Conservation (phyloP, 345 rosid species). For the Salix purpurea region DNA sequence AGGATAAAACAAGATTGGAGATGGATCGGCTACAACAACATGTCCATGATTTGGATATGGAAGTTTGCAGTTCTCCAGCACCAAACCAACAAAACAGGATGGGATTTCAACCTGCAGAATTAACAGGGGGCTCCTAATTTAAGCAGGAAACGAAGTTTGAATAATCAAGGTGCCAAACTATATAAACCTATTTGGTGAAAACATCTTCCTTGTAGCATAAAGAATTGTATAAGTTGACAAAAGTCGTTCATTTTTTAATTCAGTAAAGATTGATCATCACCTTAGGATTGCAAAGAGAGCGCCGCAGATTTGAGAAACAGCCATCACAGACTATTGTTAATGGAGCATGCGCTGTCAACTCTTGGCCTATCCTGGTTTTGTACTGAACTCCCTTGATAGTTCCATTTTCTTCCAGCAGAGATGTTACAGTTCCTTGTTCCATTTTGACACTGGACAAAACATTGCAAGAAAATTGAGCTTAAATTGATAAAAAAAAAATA, state of each 20-base stretch:
- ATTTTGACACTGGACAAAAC: neutral
- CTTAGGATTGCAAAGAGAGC: neutral
- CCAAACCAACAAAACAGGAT: neutral
- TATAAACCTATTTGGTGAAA: neutral
- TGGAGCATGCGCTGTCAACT: neutral
- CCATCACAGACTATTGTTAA: slow-evolving; percentile 1
- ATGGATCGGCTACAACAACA: neutral
- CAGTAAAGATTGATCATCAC: neutral
- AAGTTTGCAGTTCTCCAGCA: neutral
- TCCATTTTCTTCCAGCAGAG: neutral
- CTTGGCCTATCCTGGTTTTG: neutral
- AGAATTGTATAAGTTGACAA: too few relatives aligned
- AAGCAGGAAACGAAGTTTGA: neutral
- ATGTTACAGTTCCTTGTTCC: slow-evolving; percentile 6
- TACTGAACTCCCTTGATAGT: neutral
- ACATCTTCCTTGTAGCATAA: too few relatives aligned
- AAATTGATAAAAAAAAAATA: too few relatives aligned
- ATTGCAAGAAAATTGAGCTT: neutral
- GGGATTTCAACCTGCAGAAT: neutral
- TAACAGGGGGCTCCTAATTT: neutral
- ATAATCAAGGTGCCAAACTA: neutral
- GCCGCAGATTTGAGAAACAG: neutral
- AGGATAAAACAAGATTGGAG: neutral
- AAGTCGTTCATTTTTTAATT: too few relatives aligned
- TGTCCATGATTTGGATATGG: neutral